Base-by-base conservation (phyloP, 768 basidiomycete genomes). In the Fomitopsis pulvina region DNA sequence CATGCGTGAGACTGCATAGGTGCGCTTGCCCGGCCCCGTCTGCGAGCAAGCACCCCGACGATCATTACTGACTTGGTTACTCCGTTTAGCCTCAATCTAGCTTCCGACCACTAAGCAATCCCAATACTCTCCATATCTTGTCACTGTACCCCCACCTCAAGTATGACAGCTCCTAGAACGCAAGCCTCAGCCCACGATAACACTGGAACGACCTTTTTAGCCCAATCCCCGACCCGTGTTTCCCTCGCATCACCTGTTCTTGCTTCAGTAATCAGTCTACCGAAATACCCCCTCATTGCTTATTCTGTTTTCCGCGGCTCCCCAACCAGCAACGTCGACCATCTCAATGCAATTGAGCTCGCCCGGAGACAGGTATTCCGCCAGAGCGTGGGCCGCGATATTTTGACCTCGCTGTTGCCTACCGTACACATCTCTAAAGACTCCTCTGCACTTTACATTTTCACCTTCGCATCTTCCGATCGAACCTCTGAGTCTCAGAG, bases 371-470 rank as follows among this genome's bases (percentile, higher is more conserved):
- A 64, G 4, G 57, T 85, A 2, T 45, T 81, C 8, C 59, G 66
- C 18, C 67, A 66, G 41, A 72, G 75, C 52, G 50, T 57, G 9
- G 59, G 67, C 11, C 57, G 65, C 20, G 25, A 71, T 2, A 63
- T 86, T 44, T 55, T 74, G 6, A 72, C 77, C 5, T 77, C 79
- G 9, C 60, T 82, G 24, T 62, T 87, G 21, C 67, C 78, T 38
- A 72, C 73, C 52, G 74, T 79, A 24, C 70, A 77, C 54, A 64
- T 79, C 41, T 68, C 68, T 28, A 64, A 71, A 45, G 65, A 67
- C 22, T 61, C 70, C 8, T 71, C 69, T n/a, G 57, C 65, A 22
- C 70, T 87, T 47, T 78, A 84, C 65, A 72, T 79, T n/a, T 88
- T 85, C 61, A 64, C 66, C 14, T 63, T 86, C 25, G 68, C 71